Base-by-base conservation (phyloP, 305 asterid species). In the Fraxinus dipetala region DNA sequence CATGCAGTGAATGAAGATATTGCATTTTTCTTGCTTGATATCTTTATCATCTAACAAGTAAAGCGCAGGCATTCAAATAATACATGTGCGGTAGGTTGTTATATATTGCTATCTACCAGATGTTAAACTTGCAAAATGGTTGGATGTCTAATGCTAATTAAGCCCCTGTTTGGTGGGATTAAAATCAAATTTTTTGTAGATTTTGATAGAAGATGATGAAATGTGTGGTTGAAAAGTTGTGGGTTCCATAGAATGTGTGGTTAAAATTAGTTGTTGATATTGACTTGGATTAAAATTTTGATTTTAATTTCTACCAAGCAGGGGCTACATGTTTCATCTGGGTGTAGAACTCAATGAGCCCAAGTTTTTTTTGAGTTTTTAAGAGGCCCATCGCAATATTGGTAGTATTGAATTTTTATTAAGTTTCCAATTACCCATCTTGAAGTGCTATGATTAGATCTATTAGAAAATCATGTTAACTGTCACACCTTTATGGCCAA, bases 41-140 rank as follows among this genome's bases (percentile, higher is more conserved):
- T 63, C 34, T 63, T 63, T 63, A 63, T 63, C 72, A 63, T 63
- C 72, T 63, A 63, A 24, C 38, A 30, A 30, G 75, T 28, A 69
- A 28, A 28, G 75, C 9, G 3, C 38, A 30, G 18, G 38, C 36
- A 69, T 69, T 11, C 36, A 30, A 63, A 69, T 14, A 6, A 28
- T 69, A 5, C 75, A 28, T 11, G 75, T 72, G 76, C 24, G 10
- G 16, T 73, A 36, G 36, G 72, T 77, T 76, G 48, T 40, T 69
- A 40, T 63, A 36, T 9, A 6, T 8, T 80, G 38, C 40, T 77
- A 75, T 48, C 28, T 14, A 69, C 75, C 54, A 59, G 63, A 38
- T 76, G 26, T 67, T 73, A 59, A 77, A 74, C 85, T 78, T 86
- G 76, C 51, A 34, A 61, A 54, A 48, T 31, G 22, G 75, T 82